Conservation (phyloP, 768 basidiomycete species). For the Podaxis sp. region DNA sequence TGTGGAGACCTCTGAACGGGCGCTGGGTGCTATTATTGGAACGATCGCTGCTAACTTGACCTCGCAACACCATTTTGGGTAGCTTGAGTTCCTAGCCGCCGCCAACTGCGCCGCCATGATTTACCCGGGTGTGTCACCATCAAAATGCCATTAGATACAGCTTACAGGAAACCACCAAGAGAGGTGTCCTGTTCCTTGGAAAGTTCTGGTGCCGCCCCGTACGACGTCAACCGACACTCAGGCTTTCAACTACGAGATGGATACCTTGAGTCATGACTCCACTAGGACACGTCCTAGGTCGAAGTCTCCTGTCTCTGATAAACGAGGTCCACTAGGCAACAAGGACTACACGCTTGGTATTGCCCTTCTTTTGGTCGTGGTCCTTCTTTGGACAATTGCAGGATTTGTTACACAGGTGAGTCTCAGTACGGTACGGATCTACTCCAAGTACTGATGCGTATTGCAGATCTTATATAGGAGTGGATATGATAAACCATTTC, state of each 20-base stretch:
- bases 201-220: background rate
- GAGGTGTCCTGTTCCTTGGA: background rate
- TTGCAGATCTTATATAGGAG: conserved; percentile 47
- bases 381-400: conserved; percentile 83
- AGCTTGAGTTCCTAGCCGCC: background rate
- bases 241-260: background rate
- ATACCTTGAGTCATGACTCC: background rate
- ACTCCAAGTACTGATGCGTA: background rate
- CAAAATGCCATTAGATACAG: background rate
- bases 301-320: conserved; percentile 5
- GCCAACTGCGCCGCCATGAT: background rate
- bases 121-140: conserved; percentile 4
- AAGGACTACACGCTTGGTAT: conserved; percentile 57
- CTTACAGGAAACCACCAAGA: background rate
- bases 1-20: background rate
- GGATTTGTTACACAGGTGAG: conserved; percentile 84
- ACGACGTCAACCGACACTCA: background rate
- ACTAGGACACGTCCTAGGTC: background rate
- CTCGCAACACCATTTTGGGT: background rate
- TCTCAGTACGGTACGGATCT: conserved; percentile 30
- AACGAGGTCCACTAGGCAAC: conserved; percentile 11
- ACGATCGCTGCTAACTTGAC: background rate
- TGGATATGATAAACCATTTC: conserved; percentile 88
- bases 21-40: background rate
- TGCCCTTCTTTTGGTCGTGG: conserved; percentile 68